Conservation (phyloP, 2,329 filamentous ascomycete genomes). For the Coleophoma cylindrospora region DNA sequence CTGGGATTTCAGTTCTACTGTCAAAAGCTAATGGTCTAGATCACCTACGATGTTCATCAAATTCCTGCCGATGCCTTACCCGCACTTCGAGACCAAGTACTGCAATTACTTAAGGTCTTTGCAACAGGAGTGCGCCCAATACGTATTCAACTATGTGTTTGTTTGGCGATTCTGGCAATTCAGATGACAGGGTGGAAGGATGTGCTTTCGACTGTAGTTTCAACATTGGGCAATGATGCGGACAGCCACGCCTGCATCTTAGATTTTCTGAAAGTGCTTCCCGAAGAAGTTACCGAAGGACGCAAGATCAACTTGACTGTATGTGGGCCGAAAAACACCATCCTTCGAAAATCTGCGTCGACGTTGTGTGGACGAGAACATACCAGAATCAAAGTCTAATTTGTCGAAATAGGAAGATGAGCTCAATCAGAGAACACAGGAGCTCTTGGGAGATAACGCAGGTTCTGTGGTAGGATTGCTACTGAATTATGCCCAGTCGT, state of each 20-base stretch:
- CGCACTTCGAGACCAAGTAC: slow-evolving; percentile 76
- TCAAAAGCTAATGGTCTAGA: slow-evolving; percentile 46
- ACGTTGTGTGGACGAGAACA: slow-evolving; percentile 28
- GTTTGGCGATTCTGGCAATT: slow-evolving; percentile 88
- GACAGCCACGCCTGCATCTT: slow-evolving; percentile 82
- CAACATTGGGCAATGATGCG: slow-evolving; percentile 69
- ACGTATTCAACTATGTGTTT: slow-evolving; percentile 89
- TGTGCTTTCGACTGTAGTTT: slow-evolving; percentile 77
- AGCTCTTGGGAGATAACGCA: slow-evolving; percentile 87
- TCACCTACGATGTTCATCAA: slow-evolving; percentile 93
- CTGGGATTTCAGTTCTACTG: no score
- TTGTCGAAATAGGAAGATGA: slow-evolving; percentile 80
- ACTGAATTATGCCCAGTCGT: slow-evolving; percentile 87
- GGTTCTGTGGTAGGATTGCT: slow-evolving; percentile 81
- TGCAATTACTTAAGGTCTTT: slow-evolving; percentile 76
- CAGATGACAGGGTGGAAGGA: slow-evolving; percentile 97
- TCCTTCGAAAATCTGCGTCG: slow-evolving; percentile 31
- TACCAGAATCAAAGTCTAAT: slow-evolving; percentile 40
- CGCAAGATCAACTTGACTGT: slow-evolving; percentile 99
- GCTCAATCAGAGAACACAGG: slow-evolving; percentile 76
- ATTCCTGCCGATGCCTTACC: slow-evolving; percentile 70
- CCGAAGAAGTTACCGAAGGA: slow-evolving; percentile 98
- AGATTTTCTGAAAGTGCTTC: slow-evolving; percentile 93
- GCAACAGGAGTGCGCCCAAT: slow-evolving; percentile 78
- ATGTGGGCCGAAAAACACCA: slow-evolving; percentile 65